Evolutionary conservation across 1,284 basidiomycete genomes (phyloP), one percentile per base, ranked within the genome.

Genomic region (Microbotryum scabiosae): DNA sequence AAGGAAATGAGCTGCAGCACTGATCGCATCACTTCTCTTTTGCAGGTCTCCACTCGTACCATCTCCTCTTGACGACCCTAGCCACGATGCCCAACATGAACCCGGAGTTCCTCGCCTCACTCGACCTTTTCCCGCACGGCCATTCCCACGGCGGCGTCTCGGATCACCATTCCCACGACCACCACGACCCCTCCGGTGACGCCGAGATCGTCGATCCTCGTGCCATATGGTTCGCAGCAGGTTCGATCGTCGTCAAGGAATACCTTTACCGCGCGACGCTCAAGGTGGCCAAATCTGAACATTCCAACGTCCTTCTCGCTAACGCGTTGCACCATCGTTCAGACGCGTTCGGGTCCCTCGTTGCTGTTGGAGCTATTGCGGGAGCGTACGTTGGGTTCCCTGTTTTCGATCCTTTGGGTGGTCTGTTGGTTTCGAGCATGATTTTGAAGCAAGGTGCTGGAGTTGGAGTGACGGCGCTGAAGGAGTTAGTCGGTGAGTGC

Each of bases 311-410:
- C 0, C 77, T 98, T 50, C 80, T 88, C 47, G 93, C 92, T 25
- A 96, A 96, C 73, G 92, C 90, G 9, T 81, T 91, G 58, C 88
- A 98, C 75, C 96, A 99, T 75, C 84, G 94, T 32, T 91, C 88
- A 63, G 94, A 99, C 74, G 90, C 90, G 20, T 90, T 91, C 73
- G 90, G 90, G 5, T 90, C 88, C 68, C 71, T 86, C 54, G 90
- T 97, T 53, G 90, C 91, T 21, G 81, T 96, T 56, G 81, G 86
- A 46, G 91, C 91, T 20, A 97, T 97, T 71, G 75, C 92, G 32
- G 88, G 85, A 6, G 80, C 84, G 63, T 84, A 87, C 71, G 87
- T 91, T 16, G 81, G 87, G n/a, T 79, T 91, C 65, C 89, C 90
- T 30, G 78, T 81, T 68, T 80, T 97, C 32, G 94, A 98, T 74